Evolutionary conservation across 805 yeast genomes (phyloP), one percentile per base, ranked within the genome.

Genomic region (Suhomyces tanzawaensis): DNA sequence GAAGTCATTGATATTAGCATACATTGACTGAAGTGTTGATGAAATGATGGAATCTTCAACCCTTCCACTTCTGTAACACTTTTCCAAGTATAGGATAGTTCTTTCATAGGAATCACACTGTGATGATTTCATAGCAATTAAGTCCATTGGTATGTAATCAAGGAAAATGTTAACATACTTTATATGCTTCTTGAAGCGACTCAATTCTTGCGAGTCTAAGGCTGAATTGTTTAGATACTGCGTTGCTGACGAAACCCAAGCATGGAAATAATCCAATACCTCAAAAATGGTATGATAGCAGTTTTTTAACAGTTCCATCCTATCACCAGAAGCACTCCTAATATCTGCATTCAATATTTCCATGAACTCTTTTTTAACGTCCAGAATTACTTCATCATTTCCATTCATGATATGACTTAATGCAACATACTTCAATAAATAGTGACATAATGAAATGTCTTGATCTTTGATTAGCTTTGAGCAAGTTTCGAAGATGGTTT

Each of bases 21-120:
- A 93, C 67, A 90, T 85, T 19, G 74, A 72, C 49, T 87, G 88
- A n/a, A 93, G 60, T 4, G 80, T 71, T 1, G 66, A 56, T 16
- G 70, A 71, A 51, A 64, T 66, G 44, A 53, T 68, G 60, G 49
- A 61, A 36, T 70, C 55, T 14, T 51, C 67, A 45, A 65, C 57
- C 23, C 47, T 47, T 19, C 35, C 35, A 17, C 57, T 50, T 25
- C 89, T 64, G 42, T 75, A 76, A 43, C 85, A 79, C 51, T 86
- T 86, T 49, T 93, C 99, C 51, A 86, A 68, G 55, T 87, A 88
- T 36, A 90, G 66, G 6, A 91, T 79, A 0, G 98, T 89, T 32
- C 98, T 69, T 46, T 95, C 97, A 53, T 79, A 88, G 0, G 95
- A 81, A 32, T 80, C 85, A 43, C 95, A 85, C 46, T 88, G 88